These are phyloP conservation scores for Trichoderma sp. DNA, from an alignment of 2,329 filamentous ascomycete genomes.

Conservation along the genomic window DNA sequence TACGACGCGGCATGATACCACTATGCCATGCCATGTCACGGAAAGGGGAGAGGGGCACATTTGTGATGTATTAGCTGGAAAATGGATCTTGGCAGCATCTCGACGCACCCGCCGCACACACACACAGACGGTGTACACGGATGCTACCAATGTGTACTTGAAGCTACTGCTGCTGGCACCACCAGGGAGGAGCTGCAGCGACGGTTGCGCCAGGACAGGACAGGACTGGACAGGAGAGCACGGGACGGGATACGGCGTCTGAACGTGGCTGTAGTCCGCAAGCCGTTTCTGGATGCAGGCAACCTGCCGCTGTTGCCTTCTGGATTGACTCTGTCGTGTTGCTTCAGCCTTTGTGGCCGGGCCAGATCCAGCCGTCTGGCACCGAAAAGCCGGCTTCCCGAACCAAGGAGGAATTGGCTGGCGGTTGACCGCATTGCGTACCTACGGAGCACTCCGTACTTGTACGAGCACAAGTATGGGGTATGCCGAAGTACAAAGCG, in stretches of 20 bases:
- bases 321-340: not conserved
- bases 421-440: not conserved
- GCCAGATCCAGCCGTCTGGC: slow-evolving; percentile 11
- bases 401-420: not conserved
- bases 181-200: not conserved
- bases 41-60: not conserved
- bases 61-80: not conserved
- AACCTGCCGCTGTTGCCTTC: not conserved
- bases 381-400: not conserved
- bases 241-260: not conserved
- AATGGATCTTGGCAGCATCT: slow-evolving; percentile 1
- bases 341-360: not conserved
- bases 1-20: slow-evolving; percentile 12
- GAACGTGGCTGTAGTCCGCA: not conserved
- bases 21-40: slow-evolving; percentile 1
- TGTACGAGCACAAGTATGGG: not conserved
- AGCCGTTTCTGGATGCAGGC: not conserved
- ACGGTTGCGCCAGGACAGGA: not conserved
- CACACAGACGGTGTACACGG: not conserved
- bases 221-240: not conserved
- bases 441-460: not conserved
- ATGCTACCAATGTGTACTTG: not conserved
- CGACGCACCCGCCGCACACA: not conserved
- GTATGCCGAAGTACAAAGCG: not conserved
- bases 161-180: not conserved